Conservation (phyloP, 1,139 yeast genomes). For the Tardiomyces blankii region DNA sequence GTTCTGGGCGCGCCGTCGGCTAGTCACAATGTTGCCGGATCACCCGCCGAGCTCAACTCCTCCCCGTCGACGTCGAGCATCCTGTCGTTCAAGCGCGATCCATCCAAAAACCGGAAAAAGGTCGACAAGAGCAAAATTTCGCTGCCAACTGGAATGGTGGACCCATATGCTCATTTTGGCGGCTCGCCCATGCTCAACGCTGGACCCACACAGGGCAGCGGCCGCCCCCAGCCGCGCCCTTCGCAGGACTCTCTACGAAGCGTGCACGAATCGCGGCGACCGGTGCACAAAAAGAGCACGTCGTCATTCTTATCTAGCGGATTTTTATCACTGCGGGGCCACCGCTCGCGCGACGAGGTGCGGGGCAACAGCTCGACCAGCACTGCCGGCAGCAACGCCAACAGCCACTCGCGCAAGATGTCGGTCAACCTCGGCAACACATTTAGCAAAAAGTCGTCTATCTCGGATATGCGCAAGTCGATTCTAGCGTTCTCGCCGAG, state of each 20-base stretch:
- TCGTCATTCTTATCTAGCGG: constrained; percentile 10
- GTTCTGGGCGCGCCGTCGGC: neutral
- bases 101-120: constrained; percentile 10
- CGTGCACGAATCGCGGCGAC: constrained; percentile 2
- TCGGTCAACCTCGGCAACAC: constrained; percentile 1
- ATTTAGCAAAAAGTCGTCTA: neutral
- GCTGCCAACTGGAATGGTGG: constrained; percentile 15
- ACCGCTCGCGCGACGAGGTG: constrained; percentile 4
- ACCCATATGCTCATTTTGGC: constrained; percentile 14
- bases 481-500: constrained; percentile 3
- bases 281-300: constrained; percentile 9
- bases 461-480: constrained; percentile 3
- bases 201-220: constrained; percentile 6
- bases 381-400: constrained; percentile 2
- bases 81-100: constrained; percentile 16
- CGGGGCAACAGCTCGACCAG: neutral
- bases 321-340: constrained; percentile 6
- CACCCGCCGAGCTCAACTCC: neutral
- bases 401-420: constrained; percentile 3
- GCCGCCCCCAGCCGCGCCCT: constrained; percentile 3
- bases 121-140: constrained; percentile 16
- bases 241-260: neutral
- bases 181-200: constrained; percentile 3
- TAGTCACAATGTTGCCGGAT: neutral
- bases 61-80: constrained; percentile 9